Evolutionary conservation across 495 filamentous ascomycete species (phyloP).

Genomic region (Neurospora sp.): DNA sequence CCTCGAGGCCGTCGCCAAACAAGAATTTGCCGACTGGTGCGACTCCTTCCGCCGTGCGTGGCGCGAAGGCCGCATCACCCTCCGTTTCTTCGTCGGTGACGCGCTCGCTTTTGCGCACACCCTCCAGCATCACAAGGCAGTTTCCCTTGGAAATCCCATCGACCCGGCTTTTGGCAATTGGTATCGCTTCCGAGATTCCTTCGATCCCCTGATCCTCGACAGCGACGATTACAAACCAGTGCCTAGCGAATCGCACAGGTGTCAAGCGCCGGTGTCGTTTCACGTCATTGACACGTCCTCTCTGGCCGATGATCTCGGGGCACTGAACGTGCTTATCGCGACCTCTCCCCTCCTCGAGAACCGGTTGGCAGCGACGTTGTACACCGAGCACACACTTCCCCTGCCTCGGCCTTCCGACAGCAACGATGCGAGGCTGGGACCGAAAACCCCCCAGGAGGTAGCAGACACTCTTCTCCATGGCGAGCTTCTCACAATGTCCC

Average conservation of each 20-base stretch:
- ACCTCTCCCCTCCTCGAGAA: conserved; percentile 13
- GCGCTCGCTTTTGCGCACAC: conserved; percentile 13
- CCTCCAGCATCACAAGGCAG: conserved; percentile 10
- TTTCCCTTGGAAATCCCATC: neutral
- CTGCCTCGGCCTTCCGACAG: neutral
- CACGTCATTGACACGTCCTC: conserved; percentile 23
- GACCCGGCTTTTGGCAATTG: neutral
- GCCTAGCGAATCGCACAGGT: neutral
- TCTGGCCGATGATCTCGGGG: conserved; percentile 10
- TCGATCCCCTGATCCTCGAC: conserved; percentile 9
- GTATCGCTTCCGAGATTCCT: conserved; percentile 1
- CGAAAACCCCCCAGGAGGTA: neutral
- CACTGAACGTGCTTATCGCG: conserved; percentile 17
- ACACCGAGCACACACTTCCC: conserved; percentile 8
- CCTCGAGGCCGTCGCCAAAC: conserved; percentile 4
- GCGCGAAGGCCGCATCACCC: conserved; percentile 1
- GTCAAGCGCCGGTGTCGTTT: conserved; percentile 10
- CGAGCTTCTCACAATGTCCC: conserved; percentile 11
- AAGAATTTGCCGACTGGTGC: conserved; percentile 17
- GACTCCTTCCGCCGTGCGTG: conserved; percentile 7
- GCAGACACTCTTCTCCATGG: conserved; percentile 14
- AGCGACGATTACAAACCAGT: conserved; percentile 1
- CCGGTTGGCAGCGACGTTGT: conserved; percentile 12
- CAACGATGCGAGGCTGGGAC: neutral
- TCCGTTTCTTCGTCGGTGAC: conserved; percentile 17